Evolutionary conservation across 495 filamentous ascomycete species (phyloP), one percentile per base, ranked within the genome.

Genomic region (Rhizodiscina lignyota): DNA sequence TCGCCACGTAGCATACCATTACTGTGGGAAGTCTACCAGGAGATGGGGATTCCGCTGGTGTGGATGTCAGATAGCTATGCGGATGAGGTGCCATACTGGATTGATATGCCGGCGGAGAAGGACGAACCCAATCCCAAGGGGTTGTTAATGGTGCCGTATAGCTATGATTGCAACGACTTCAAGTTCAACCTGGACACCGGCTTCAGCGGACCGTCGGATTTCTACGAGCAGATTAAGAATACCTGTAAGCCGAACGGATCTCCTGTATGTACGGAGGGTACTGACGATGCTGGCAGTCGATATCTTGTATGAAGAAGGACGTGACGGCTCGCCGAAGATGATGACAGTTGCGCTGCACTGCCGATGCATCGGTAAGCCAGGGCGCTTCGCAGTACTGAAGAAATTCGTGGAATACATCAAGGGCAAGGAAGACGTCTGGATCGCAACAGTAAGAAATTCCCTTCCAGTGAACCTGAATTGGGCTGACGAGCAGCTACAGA

Each of bases 341-440:
- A 63, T 63, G 59, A 61, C 59, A 2, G 50, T 63, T 12, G 56
- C 48, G 3, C 38, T 59, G 18, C 56, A 63, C 38, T 60, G 56
- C 47, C 50, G 59, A 5, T 54, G 55, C 37, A 47, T 59, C 29
- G 58, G 60, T 4, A 55, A 57, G 34, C 59, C 61, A 15, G 62
- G 58, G 6, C 47, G 62, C 0, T 56, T 58, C 33, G 42, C 37
- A 20, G 59, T 59, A 5, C 42, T 64, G 12, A 59, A 58, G 47
- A 53, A 54, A 32, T 62, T 66, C 35, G 56, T 63, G 6, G 51
- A 61, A 40, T 63, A 64, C 38, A 49, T 64, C 35, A 43, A 40
- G 10, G 23, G 34, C 4, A 59, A 60, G 42, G 49, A 55, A 21
- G 56, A 50, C 15, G 59, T 63, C 12, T 66, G 61, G 59, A 56